Base-by-base conservation (phyloP, 1,284 basidiomycete species). In the Cutaneotrichosporon sp. region DNA sequence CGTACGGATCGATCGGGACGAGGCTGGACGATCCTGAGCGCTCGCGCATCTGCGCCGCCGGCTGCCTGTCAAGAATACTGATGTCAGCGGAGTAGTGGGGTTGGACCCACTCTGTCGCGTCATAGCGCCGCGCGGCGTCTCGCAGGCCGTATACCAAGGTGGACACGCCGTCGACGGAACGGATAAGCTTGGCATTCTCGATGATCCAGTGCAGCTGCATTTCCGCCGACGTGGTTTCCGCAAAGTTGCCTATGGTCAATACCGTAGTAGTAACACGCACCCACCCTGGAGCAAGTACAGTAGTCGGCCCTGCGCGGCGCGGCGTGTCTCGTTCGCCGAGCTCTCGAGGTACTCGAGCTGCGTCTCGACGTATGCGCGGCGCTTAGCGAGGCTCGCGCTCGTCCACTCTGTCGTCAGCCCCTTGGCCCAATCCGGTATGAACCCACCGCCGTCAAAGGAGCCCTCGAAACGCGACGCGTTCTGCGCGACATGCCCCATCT, bases 201-300 rank as follows among this genome's bases (percentile, higher is more conserved):
- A 90, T 87, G 62, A 98, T 88, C 87, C 92, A 94, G 61, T 93
- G 88, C 41, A 98, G 76, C 71, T 99, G 96, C 70, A 96, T 86
- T 65, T 96, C 90, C 0, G 90, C 87, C 30, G 89, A 90, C 5
- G 83, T 83, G 0, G 91, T 92, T 73, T 96, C 91, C 3, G 84
- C 87, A 69, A 97, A 98, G 10, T 86, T 86, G 43, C 94, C 92
- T 96, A 68, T 7, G 61, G 37, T 54, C n/a, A 49, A 42, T n/a
- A 20, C 20, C 30, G 39, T n/a, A n/a, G n/a, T n/a, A 3, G 37
- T 23, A 21, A 14, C 4, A 43, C 3, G 34, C 4, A 33, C 74
- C 53, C 51, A 89, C 90, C 92, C 84, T 96, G 91, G 30, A 96
- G 76, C 39, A 97, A 80, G 74, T 97, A 96, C 68, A 92, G 83